These are phyloP conservation scores for Teratosphaeria epicoccoides DNA, from an alignment of 2,329 filamentous ascomycete genomes.

Conservation along the genomic window DNA sequence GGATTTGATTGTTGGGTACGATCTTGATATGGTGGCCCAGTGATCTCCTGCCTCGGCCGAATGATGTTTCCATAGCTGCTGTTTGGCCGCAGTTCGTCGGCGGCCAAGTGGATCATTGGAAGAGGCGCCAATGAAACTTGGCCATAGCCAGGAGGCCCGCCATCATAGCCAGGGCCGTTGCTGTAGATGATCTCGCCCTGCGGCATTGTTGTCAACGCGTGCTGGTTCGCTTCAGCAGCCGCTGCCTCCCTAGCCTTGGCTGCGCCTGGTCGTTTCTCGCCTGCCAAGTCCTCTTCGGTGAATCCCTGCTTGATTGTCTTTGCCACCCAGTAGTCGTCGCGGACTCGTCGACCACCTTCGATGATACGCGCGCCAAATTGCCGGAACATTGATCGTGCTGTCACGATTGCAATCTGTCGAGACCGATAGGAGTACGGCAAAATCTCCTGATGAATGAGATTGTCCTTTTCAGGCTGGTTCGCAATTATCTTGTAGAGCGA, in stretches of 20 bases:
- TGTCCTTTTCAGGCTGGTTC: conserved; percentile 90
- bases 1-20: conserved; percentile 65
- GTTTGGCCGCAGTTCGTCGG: conserved; percentile 64
- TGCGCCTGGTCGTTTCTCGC: conserved; percentile 89
- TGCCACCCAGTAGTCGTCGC: conserved; percentile 97
- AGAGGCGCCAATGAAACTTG: conserved; percentile 62
- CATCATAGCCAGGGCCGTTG: conserved; percentile 39
- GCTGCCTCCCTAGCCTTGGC: conserved; percentile 71
- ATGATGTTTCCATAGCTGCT: conserved; percentile 76
- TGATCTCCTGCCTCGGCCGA: conserved; percentile 79
- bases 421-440: conserved; percentile 95
- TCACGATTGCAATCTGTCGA: conserved; percentile 97
- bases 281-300: conserved; percentile 89
- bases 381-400: conserved; percentile 94
- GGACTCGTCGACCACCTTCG: conserved; percentile 75
- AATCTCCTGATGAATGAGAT: conserved; percentile 88
- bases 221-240: conserved; percentile 49
- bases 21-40: conserved; percentile 80
- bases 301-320: conserved; percentile 97
- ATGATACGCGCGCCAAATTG: conserved; percentile 96
- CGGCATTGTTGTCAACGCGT: conserved; percentile 49
- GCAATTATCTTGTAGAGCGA: conserved; percentile 97
- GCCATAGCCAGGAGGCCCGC: conserved; percentile 43
- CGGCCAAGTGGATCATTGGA: conserved; percentile 73
- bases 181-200: conserved; percentile 85